A percentile compares a stretch with the other conserved stretches of the same genome.
Conservation (phyloP, 257 asterid genomes). For the Solanum gandarillasii region DNA sequence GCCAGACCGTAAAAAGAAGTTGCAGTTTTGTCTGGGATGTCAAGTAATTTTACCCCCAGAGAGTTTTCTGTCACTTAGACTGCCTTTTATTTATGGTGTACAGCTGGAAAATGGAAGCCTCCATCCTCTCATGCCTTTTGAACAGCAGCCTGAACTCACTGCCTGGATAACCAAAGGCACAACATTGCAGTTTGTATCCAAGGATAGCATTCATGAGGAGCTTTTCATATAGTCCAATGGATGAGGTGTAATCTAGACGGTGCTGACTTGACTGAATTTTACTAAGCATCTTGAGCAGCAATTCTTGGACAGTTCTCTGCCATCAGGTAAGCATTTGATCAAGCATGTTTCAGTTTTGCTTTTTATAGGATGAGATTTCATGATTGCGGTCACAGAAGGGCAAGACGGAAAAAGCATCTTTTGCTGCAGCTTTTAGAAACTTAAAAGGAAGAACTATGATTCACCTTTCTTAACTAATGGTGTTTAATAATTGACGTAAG, state of each 20-base stretch:
- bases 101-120: conserved; percentile 63
- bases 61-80: conserved; percentile 84
- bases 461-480: background rate
- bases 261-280: background rate
- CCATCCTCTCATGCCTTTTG: conserved; percentile 63
- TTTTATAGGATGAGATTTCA: background rate
- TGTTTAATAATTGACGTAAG: background rate
- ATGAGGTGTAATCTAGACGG: conserved; percentile 1
- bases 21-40: conserved; percentile 76
- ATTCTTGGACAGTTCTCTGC: background rate
- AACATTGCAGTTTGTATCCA: conserved; percentile 48
- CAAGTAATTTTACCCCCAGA: conserved; percentile 88
- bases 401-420: background rate
- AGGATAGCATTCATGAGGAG: conserved; percentile 32
- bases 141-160: conserved; percentile 71
- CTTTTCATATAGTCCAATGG: conserved; percentile 22
- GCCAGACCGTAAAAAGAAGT: conserved; percentile 58
- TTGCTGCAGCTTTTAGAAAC: background rate
- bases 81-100: conserved; percentile 80
- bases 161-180: conserved; percentile 73
- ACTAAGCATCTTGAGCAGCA: background rate
- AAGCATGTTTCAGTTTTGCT: background rate
- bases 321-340: conserved; percentile 5
- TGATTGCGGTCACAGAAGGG: background rate
- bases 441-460: background rate